Base-by-base conservation (phyloP, 2,329 filamentous ascomycete genomes). In the Fusarium napiforme region DNA sequence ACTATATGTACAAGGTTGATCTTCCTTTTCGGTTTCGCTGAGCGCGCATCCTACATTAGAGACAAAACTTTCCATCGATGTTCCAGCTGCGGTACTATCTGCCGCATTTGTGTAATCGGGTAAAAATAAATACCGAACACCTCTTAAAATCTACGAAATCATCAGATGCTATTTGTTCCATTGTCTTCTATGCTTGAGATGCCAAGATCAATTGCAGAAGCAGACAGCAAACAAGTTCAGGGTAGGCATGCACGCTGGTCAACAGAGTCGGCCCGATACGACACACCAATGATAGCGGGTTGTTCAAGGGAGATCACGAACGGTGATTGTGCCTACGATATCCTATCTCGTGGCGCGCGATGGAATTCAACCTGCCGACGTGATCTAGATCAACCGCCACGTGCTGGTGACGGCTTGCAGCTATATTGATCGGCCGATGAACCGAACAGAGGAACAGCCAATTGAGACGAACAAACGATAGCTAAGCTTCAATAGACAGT, bases 1-100 rank as follows among this genome's bases (percentile, higher is more conserved):
- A 8, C 9, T 23, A 26, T 23, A 5, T 3, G 14, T 4, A 2
- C 0, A 2, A 5, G 1, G 1, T 23, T 2, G 5, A 16, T 16
- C 2, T n/a, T 42, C 8, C 15, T 16, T 5, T 15, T 14, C 9
- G 5, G 11, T 14, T 36, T 16, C 7, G 2, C 14, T 2, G 6
- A 1, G 6, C 6, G 4, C 4, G 7, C 19, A 9, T 9, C 4
- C 9, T n/a, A 7, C 15, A 12, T 40, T 1, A 1, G 7, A 5
- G 9, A 10, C 9, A 37, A 10, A 10, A 10, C 9, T n/a, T 36
- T 36, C 9, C 4, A 18, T 36, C 8, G 2, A 2, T 9, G 16
- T 14, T 23, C 15, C 9, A 2, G 12, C 9, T 23, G 9, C 5
- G 5, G n/a, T 23, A 7, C 2, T 9, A 7, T 10, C 9, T 7